These are phyloP conservation scores for Sanguinoderma infundibulare DNA, from an alignment of 1,284 basidiomycete species.

Conservation along the genomic window DNA sequence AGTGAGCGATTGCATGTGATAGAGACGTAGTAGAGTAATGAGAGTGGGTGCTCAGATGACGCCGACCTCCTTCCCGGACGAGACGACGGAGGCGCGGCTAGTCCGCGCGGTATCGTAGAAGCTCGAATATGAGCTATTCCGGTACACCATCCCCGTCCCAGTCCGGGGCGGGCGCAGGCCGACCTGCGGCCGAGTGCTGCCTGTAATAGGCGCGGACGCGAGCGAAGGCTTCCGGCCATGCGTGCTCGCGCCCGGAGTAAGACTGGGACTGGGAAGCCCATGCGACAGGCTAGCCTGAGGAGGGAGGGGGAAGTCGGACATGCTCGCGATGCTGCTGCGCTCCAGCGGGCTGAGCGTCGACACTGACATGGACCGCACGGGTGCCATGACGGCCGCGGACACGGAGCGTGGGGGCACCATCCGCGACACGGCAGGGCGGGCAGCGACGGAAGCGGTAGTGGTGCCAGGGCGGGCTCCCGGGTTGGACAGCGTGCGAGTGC, in stretches of 20 bases:
- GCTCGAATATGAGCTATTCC: constrained; percentile 33
- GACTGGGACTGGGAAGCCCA: not conserved
- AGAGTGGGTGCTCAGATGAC: constrained; percentile 19
- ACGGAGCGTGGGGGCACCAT: constrained; percentile 19
- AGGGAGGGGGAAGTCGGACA: constrained; percentile 19
- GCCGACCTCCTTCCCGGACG: constrained; percentile 21
- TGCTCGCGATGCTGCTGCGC: constrained; percentile 1
- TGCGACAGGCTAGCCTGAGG: constrained; percentile 7
- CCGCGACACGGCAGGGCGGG: constrained; percentile 8
- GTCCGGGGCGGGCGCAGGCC: constrained; percentile 28
- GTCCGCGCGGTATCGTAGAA: constrained; percentile 28
- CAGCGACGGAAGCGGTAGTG: not conserved
- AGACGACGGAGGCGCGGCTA: constrained; percentile 20
- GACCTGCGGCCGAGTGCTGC: constrained; percentile 25
- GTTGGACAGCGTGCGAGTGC: constrained; percentile 26
- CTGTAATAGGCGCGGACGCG: constrained; percentile 20
- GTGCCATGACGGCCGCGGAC: constrained; percentile 20
- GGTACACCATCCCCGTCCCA: constrained; percentile 37
- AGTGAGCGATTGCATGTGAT: not conserved
- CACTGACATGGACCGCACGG: constrained; percentile 18
- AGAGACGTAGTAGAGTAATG: not conserved
- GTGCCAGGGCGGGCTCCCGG: constrained; percentile 14
- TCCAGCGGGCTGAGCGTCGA: constrained; percentile 1
- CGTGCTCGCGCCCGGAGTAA: too few species aligned
- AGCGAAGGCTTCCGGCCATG: too few species aligned